A percentile compares a stretch with the other conserved stretches of the same genome.
Conservation (phyloP, 2,329 filamentous ascomycete species). For the Aspergillus udagawae region DNA sequence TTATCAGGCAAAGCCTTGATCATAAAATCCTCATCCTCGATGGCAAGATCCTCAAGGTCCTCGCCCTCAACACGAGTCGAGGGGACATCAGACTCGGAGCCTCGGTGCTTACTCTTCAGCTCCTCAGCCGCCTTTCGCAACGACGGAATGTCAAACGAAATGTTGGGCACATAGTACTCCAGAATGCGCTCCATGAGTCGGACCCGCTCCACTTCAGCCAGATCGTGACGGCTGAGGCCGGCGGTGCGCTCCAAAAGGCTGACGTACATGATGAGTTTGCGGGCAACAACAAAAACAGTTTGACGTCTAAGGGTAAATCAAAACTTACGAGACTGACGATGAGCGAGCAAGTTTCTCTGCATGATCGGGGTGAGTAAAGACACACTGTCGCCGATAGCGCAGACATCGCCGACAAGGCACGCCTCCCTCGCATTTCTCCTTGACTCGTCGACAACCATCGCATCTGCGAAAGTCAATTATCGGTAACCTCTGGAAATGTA, state of each 20-base stretch:
- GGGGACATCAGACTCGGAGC: slow-evolving; percentile 27
- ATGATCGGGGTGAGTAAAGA: slow-evolving; percentile 42
- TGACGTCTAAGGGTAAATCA: neutral
- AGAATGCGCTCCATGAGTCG: slow-evolving; percentile 47
- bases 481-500: neutral
- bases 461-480: slow-evolving; percentile 37
- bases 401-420: slow-evolving; percentile 52
- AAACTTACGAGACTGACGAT: slow-evolving; percentile 30
- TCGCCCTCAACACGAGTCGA: slow-evolving; percentile 30
- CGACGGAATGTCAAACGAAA: slow-evolving; percentile 40
- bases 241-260: slow-evolving; percentile 29
- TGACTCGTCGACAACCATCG: slow-evolving; percentile 52
- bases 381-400: slow-evolving; percentile 49
- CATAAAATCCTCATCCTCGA: slow-evolving; percentile 40
- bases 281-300: neutral
- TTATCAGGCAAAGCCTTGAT: slow-evolving; percentile 39
- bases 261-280: slow-evolving; percentile 1
- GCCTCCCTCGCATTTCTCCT: slow-evolving; percentile 56
- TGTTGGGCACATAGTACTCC: slow-evolving; percentile 46
- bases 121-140: slow-evolving; percentile 44
- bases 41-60: slow-evolving; percentile 38
- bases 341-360: slow-evolving; percentile 29
- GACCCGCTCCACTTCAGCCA: slow-evolving; percentile 34
- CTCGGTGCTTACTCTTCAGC: slow-evolving; percentile 36
- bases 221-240: slow-evolving; percentile 30